Conservation (phyloP, 202 grass and related monocot species). For the Alloteropsis angusta region DNA sequence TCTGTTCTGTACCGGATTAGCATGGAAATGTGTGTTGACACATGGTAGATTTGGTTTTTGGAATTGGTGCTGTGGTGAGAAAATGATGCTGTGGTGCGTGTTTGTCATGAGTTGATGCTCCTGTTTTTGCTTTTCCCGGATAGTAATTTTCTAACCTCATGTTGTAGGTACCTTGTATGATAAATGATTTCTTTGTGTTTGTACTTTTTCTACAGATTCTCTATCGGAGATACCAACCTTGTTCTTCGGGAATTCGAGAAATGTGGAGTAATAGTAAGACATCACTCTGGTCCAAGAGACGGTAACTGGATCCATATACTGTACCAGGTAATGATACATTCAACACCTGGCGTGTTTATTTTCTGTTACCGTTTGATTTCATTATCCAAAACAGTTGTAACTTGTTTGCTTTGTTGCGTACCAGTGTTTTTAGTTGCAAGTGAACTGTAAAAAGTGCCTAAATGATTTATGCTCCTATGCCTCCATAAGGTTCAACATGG, state of each 20-base stretch:
- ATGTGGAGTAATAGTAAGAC: conserved; percentile 74
- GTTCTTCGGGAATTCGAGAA: conserved; percentile 84
- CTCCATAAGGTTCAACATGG: background rate
- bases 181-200: background rate
- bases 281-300: conserved; percentile 60
- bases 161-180: background rate
- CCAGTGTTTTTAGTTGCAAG: background rate
- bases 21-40: background rate
- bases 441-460: background rate
- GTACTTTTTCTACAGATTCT: conserved; percentile 45
- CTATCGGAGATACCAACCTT: conserved; percentile 59
- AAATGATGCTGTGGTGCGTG: background rate
- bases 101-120: background rate
- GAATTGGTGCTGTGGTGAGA: background rate
- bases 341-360: background rate
- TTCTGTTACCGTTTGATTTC: background rate
- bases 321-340: conserved; percentile 55
- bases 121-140: background rate
- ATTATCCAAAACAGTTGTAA: background rate
- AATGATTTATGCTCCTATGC: background rate
- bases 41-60: conserved; percentile 11
- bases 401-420: background rate
- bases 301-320: conserved; percentile 89
- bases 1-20: background rate
- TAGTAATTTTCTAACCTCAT: background rate